Percentiles rank a stretch among this genome's conserved stretches.
Evolutionary conservation across 306 rosid species (phyloP).

Genomic region (Vicia faba): DNA sequence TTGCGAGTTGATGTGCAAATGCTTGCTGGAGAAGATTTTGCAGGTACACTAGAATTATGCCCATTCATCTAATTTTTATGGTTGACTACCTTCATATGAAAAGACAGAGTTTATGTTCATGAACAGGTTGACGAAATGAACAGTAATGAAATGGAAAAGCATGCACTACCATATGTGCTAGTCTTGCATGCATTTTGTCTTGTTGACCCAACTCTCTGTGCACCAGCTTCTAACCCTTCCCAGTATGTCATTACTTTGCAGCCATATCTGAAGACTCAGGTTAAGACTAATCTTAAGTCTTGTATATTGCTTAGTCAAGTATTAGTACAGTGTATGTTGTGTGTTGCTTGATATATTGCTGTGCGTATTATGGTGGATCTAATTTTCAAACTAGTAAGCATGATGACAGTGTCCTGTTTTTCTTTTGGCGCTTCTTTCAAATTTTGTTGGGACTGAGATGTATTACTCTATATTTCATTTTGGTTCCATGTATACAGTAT

Average conservation of each 20-base stretch:
- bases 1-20: constrained; percentile 97
- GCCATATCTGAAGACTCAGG: constrained; percentile 96
- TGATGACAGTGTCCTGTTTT: constrained; percentile 21
- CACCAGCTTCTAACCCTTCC: constrained; percentile 90
- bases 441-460: background rate
- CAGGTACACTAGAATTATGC: constrained; percentile 56
- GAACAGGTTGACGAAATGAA: constrained; percentile 86
- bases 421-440: constrained; percentile 30
- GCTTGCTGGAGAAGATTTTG: constrained; percentile 89
- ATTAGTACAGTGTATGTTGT: constrained; percentile 10
- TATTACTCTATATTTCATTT: constrained; percentile 4
- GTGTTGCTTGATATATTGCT: constrained; percentile 8
- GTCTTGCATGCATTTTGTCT: constrained; percentile 92
- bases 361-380: constrained; percentile 7
- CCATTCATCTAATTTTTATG: constrained; percentile 21
- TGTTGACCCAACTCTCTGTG: constrained; percentile 92
- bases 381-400: background rate
- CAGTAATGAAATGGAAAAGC: constrained; percentile 66
- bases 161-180: constrained; percentile 82
- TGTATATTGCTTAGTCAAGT: constrained; percentile 30
- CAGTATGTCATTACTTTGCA: constrained; percentile 97
- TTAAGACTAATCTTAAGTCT: constrained; percentile 34
- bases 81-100: constrained; percentile 23
- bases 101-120: constrained; percentile 30
- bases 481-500: constrained; percentile 8